These are phyloP conservation scores for Citrus mangshanensis DNA, from an alignment of 345 rosid species.

Conservation along the genomic window DNA sequence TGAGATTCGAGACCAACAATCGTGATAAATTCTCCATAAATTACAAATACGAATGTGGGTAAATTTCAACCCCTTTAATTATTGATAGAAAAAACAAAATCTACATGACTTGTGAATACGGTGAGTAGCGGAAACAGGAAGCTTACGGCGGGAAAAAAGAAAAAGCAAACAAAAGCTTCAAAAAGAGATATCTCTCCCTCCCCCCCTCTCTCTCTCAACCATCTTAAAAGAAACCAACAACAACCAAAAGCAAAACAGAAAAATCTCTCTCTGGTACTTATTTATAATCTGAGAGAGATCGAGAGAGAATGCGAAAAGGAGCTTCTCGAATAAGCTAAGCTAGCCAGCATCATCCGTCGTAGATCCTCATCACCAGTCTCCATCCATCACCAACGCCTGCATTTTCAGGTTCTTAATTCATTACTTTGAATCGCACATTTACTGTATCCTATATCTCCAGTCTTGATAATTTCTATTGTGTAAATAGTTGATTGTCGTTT, in stretches of 20 bases:
- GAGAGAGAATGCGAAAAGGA: constrained; percentile 14
- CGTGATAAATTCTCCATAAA: accelerated
- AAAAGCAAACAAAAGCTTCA: constrained; percentile 18
- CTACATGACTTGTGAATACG: constrained; percentile 3
- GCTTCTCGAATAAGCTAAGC: constrained; percentile 15
- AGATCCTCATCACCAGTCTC: constrained; percentile 16
- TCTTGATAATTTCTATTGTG: too few relatives aligned
- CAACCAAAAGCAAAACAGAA: constrained; percentile 9
- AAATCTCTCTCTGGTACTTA: neutral
- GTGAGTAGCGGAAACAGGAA: constrained; percentile 34
- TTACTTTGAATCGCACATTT: neutral
- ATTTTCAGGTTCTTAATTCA: neutral
- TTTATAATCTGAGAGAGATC: neutral
- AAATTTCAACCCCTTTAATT: too few relatives aligned
- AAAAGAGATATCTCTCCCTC: constrained; percentile 4
- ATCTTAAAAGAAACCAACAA: constrained; percentile 13
- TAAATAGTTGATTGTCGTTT: neutral
- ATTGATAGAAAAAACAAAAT: too few relatives aligned
- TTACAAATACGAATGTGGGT: too few relatives aligned
- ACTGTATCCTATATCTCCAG: neutral
- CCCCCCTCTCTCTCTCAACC: constrained; percentile 14
- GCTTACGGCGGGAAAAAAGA: constrained; percentile 53
- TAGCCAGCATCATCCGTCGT: constrained; percentile 2
- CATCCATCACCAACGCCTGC: neutral
- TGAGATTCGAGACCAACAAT: too few relatives aligned